phyloP scores from a whole-genome alignment of 305 asterid genomes.

The Fraxinus velutina region DNA sequence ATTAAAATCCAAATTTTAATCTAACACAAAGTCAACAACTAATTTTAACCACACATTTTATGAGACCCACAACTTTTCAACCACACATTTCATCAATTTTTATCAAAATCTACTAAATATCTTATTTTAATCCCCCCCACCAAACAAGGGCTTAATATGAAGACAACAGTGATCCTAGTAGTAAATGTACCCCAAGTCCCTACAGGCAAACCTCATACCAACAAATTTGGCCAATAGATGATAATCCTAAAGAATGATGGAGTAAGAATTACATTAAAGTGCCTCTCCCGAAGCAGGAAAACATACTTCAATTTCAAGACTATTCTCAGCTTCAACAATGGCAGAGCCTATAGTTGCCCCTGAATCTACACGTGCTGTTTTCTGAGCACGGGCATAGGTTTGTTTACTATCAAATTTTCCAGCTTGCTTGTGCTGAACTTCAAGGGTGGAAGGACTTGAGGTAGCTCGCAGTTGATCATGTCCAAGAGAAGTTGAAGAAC shows the following conservation, averaged over 20 bases:
- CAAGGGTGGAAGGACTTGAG: constrained; percentile 28
- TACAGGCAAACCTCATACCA: constrained; percentile 19
- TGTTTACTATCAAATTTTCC: constrained; percentile 33
- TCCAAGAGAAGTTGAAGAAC: constrained; percentile 33
- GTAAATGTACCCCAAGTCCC: constrained; percentile 16
- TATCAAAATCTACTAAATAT: too few species aligned
- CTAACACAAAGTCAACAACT: neutral
- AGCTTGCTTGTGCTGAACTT: constrained; percentile 15
- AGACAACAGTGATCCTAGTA: neutral
- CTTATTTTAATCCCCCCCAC: too few species aligned
- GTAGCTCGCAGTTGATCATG: constrained; percentile 47
- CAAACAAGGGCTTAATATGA: neutral
- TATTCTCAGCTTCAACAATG: constrained; percentile 83
- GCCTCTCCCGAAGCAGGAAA: constrained; percentile 38
- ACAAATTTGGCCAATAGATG: constrained; percentile 8
- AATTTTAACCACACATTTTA: too few species aligned
- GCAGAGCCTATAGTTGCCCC: constrained; percentile 90
- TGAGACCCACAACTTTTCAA: neutral
- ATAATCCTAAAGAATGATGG: constrained; percentile 21
- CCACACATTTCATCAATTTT: neutral
- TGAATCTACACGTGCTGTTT: constrained; percentile 56
- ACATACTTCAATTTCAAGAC: constrained; percentile 74
- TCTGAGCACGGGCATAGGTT: constrained; percentile 41
- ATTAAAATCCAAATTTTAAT: too few species aligned
- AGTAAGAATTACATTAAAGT: constrained; percentile 31